Percentiles rank a stretch among this genome's conserved stretches.
Evolutionary conservation across 2,329 filamentous ascomycete species (phyloP).

Genomic region (Microcyclosporella mali): DNA sequence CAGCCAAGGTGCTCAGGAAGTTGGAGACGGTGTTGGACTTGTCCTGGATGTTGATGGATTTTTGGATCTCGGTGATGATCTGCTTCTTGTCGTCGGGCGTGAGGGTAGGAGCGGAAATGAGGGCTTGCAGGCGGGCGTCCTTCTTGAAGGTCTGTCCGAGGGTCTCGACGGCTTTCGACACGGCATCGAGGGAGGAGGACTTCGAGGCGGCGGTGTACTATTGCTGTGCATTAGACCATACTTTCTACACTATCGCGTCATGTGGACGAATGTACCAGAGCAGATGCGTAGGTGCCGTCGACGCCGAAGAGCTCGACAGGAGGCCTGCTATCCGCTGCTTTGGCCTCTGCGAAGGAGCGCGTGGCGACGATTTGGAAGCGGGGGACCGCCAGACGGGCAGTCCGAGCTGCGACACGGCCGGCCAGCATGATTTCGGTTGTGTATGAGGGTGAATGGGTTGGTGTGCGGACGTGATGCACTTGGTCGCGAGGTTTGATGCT

Average conservation of each 20-base stretch:
- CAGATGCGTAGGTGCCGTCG: conserved; percentile 96
- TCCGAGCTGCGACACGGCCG: conserved; percentile 50
- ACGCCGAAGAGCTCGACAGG: conserved; percentile 89
- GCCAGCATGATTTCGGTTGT: conserved; percentile 47
- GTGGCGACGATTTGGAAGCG: conserved; percentile 58
- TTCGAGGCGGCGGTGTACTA: conserved; percentile 97
- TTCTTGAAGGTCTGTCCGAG: conserved; percentile 69
- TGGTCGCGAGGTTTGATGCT: not conserved
- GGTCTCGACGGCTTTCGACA: conserved; percentile 68
- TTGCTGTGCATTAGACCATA: conserved; percentile 6
- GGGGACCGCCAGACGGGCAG: conserved; percentile 50
- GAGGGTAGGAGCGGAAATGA: conserved; percentile 78
- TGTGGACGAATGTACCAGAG: conserved; percentile 62
- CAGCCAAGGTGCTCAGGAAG: conserved; percentile 82
- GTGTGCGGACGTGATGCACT: conserved; percentile 5
- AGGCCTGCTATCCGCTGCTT: conserved; percentile 64
- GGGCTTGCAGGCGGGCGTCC: conserved; percentile 70
- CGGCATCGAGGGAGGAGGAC: conserved; percentile 74
- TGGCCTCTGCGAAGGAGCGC: conserved; percentile 69
- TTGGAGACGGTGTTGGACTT: conserved; percentile 83
- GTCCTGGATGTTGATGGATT: conserved; percentile 63
- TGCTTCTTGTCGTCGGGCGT: conserved; percentile 70
- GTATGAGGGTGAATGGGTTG: conserved; percentile 3
- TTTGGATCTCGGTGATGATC: conserved; percentile 82
- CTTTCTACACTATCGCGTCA: not conserved